Conservation (phyloP, 2,329 filamentous ascomycete genomes). For the Ophiocordyceps australis region DNA sequence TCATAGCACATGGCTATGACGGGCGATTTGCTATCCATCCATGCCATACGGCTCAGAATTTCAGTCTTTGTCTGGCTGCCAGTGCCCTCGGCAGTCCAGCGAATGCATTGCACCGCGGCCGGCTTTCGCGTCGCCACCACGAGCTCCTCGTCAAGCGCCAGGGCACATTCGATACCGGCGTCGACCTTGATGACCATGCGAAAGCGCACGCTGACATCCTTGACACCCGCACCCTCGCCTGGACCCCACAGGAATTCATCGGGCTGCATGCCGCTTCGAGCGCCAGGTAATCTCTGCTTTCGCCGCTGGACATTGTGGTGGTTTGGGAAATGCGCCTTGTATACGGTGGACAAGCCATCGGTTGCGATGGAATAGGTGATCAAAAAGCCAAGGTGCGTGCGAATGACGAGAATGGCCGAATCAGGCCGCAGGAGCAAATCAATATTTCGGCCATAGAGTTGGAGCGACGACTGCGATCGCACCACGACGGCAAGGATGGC, state of each 20-base stretch:
- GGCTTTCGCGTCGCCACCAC: conserved; percentile 84
- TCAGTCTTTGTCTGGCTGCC: conserved; percentile 83
- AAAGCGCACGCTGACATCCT: conserved; percentile 80
- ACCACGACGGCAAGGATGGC: conserved; percentile 73
- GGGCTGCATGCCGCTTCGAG: conserved; percentile 32
- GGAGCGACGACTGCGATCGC: conserved; percentile 62
- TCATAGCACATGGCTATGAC: conserved; percentile 83
- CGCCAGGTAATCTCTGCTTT: conserved; percentile 40
- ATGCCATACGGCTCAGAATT: conserved; percentile 70
- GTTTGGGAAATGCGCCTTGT: conserved; percentile 63
- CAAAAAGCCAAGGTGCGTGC: conserved; percentile 69
- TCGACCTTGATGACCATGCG: conserved; percentile 97
- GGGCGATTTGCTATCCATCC: conserved; percentile 60
- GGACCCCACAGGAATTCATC: conserved; percentile 54
- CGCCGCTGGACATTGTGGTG: conserved; percentile 44
- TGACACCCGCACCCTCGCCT: conserved; percentile 66
- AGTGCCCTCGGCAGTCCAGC: conserved; percentile 71
- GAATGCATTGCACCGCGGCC: conserved; percentile 88
- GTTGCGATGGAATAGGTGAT: conserved; percentile 88
- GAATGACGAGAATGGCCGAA: conserved; percentile 78
- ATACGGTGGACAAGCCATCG: conserved; percentile 67
- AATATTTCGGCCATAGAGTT: conserved; percentile 70
- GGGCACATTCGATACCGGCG: conserved; percentile 72
- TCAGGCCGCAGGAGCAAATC: conserved; percentile 79
- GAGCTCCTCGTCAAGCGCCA: conserved; percentile 84